Evolutionary conservation across 1,139 yeast genomes (phyloP), one percentile per base, ranked within the genome.

Genomic region (Scheffersomyces titani): DNA sequence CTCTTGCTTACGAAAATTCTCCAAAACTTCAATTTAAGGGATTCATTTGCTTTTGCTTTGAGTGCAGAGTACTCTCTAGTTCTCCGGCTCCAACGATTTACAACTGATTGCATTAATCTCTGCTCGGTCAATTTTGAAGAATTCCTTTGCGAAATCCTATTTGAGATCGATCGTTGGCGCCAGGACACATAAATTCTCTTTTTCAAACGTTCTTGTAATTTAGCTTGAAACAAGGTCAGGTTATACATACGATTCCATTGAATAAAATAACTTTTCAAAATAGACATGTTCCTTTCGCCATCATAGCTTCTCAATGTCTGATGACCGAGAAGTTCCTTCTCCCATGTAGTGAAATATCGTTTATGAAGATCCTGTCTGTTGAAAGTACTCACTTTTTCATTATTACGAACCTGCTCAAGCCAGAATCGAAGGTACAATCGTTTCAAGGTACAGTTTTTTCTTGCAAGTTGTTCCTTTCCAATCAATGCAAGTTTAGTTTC

Each of bases 11-110:
- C 11, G 40, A 2, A 30, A 30, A 30, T 9, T 30, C 11, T 30
- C 40, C 40, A 30, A 30, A 30, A 30, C 11, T 30, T 30, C 40
- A 30, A 30, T 9, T 30, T 30, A 9, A 30, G 68, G 59, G 77
- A 76, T 0, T 58, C 58, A 1, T 51, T 50, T 1, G 76, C 70
- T 20, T 51, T 51, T 2, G 52, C 52, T 3, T 55, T 49, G 5
- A 68, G 54, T 0, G 57, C 54, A 9, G 50, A 19, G 1, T 54
- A 51, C 1, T 59, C 47, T 2, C 44, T 47, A 1, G 63, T 47
- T 51, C 56, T 59, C 11, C 55, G 70, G 59, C 49, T 45, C 73
- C 73, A 71, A 11, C 40, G 40, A 30, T 4, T 30, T 3, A 30
- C 16, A 9, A 30, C 40, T 30, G 40, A 11, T 5, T 46, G 49